These are phyloP conservation scores for Metarhizium robertsii DNA, from an alignment of 2,329 filamentous ascomycete genomes.

Conservation along the genomic window DNA sequence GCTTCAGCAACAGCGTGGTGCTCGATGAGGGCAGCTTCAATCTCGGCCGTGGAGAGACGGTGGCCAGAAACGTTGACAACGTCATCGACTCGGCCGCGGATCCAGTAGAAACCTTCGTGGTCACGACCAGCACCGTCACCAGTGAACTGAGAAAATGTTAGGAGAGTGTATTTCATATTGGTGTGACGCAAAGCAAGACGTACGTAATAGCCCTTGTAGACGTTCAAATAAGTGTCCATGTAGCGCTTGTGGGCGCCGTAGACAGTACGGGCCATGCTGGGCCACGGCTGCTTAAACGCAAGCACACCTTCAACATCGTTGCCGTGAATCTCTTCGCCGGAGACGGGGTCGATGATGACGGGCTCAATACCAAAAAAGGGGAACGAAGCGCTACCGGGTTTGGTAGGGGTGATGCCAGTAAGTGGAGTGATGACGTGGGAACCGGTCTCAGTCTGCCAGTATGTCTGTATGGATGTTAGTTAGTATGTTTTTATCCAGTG, in stretches of 20 bases:
- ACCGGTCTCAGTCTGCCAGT: conserved; percentile 99
- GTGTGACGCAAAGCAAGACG: conserved; percentile 26
- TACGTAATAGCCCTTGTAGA: conserved; percentile 97
- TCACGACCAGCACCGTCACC: conserved; percentile 93
- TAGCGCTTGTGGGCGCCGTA: conserved; percentile 98
- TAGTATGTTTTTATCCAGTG: conserved; percentile 1
- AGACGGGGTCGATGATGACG: conserved; percentile 92
- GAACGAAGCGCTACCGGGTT: conserved; percentile 89
- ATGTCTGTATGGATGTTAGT: conserved; percentile 55
- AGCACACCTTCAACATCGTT: conserved; percentile 97
- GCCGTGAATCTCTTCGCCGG: conserved; percentile 83
- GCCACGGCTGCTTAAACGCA: conserved; percentile 96
- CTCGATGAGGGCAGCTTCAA: conserved; percentile 93
- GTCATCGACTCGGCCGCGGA: conserved; percentile 94
- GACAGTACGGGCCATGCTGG: conserved; percentile 95
- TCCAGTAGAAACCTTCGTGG: conserved; percentile 99
- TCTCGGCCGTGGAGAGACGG: conserved; percentile 92
- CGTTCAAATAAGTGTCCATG: conserved; percentile 96
- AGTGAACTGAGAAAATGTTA: conserved; percentile 52
- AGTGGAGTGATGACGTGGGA: conserved; percentile 93
- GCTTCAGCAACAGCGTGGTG: conserved; percentile 85
- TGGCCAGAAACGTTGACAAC: conserved; percentile 98
- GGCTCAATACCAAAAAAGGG: conserved; percentile 99
- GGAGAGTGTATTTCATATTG: conserved; percentile 6
- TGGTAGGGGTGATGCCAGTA: conserved; percentile 88